Base-by-base conservation (phyloP, 108 stramenopile genomes). In the Thalassiosira profunda region DNA sequence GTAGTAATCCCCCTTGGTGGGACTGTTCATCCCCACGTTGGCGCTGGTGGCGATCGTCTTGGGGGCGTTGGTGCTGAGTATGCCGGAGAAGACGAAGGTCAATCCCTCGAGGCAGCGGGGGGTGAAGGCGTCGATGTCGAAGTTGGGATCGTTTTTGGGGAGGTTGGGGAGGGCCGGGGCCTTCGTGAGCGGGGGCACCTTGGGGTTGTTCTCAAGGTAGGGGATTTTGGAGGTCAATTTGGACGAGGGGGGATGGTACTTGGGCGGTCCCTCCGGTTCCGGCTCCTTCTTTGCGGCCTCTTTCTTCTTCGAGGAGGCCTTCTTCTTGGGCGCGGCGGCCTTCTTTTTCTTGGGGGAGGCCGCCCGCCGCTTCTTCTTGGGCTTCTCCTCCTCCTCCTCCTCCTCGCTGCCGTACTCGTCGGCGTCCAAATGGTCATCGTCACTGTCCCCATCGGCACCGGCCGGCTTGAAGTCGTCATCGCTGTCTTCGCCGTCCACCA, bases 51-150 rank as follows among this genome's bases (percentile, higher is more conserved):
- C 17, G 7, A 23, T 21, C 9, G 57, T 34, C 1, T 46, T 17
- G n/a, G n/a, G 18, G 53, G 23, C 29, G 30, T 59, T 59, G 15
- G 46, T 57, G 21, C 66, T 68, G 51, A 95, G 63, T 12, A 85
- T 55, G 0, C 94, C 94, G n/a, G 89, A 82, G 58, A 92, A 89
- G 34, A 86, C 86, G 79, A 95, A 92, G 47, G 94, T 87, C 12
- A 72, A 46, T 20, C 84, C 88, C 12, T 55, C 49, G 29, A 84
- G 64, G 25, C 63, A 55, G 2, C 41, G 24, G 44, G 79, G 44
- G 10, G 81, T 61, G 20, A 66, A 56, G 14, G 5, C n/a, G 31
- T 68, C 49, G 28, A 51, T 42, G 21, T 37, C 43, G 20, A 44
- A 31, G 31, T 53, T n/a, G 29, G 41, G 47, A 34, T 37, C 3